Conservation (phyloP, 305 asterid genomes). For the Solanum hybrid region DNA sequence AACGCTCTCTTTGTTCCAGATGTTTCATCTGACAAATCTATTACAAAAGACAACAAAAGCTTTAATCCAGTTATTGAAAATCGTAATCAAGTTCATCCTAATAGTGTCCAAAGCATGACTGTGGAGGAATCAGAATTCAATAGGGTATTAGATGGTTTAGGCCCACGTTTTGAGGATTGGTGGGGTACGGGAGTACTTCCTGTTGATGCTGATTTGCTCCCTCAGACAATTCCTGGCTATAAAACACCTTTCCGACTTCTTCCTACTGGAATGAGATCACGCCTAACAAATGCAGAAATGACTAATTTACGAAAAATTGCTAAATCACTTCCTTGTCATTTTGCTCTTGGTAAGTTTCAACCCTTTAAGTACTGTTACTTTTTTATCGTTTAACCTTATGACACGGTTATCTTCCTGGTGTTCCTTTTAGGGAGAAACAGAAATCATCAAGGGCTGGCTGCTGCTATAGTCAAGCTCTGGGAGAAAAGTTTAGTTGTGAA, state of each 20-base stretch:
- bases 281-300: constrained; percentile 90
- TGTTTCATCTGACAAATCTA: constrained; percentile 45
- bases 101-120: constrained; percentile 35
- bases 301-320: constrained; percentile 83
- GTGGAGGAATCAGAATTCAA: constrained; percentile 71
- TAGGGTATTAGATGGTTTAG: constrained; percentile 70
- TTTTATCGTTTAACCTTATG: neutral
- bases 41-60: constrained; percentile 18
- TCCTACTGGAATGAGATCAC: constrained; percentile 85
- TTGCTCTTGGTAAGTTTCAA: constrained; percentile 73
- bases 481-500: constrained; percentile 88
- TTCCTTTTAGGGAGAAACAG: constrained; percentile 71
- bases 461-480: constrained; percentile 86
- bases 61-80: constrained; percentile 31
- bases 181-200: constrained; percentile 99
- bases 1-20: constrained; percentile 63
- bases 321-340: constrained; percentile 87
- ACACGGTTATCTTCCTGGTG: neutral
- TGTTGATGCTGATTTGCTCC: constrained; percentile 96
- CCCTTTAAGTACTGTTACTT: neutral
- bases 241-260: constrained; percentile 94
- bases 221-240: constrained; percentile 76
- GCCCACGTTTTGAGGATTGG: constrained; percentile 96
- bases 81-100: constrained; percentile 23
- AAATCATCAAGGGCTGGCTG: constrained; percentile 94